Percentiles rank a stretch among this genome's conserved stretches.
Evolutionary conservation across 1,139 yeast genomes (phyloP).

Genomic region (Nadsonia starkeyi-henricii): DNA sequence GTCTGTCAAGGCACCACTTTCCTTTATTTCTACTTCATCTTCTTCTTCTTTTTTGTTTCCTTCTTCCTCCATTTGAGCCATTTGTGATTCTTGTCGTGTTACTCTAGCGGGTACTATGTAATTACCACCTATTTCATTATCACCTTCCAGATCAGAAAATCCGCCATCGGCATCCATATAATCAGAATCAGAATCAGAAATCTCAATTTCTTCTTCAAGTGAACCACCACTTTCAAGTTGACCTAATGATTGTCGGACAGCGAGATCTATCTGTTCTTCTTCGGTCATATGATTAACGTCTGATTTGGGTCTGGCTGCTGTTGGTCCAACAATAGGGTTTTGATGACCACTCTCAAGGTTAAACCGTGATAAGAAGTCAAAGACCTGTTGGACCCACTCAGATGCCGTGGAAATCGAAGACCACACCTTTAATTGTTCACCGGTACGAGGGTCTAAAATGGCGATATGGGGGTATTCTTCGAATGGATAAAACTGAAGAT

Average conservation of each 20-base stretch:
- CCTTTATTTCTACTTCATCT: conserved; percentile 2
- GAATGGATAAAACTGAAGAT: conserved; percentile 56
- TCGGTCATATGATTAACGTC: conserved; percentile 39
- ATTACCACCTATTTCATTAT: neutral
- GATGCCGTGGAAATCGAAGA: conserved; percentile 45
- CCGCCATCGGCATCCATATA: conserved; percentile 8
- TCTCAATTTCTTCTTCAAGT: conserved; percentile 12
- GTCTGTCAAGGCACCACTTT: conserved; percentile 11
- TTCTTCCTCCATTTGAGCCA: conserved; percentile 2
- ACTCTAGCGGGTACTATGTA: neutral
- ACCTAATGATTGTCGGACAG: conserved; percentile 53
- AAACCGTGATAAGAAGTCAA: conserved; percentile 38
- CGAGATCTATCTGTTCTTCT: conserved; percentile 73
- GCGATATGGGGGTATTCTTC: conserved; percentile 78
- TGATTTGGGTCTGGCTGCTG: conserved; percentile 16
- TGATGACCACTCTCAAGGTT: conserved; percentile 50
- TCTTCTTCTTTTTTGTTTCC: conserved; percentile 6
- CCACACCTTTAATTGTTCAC: conserved; percentile 76
- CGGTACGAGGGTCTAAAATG: conserved; percentile 87
- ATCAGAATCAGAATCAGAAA: conserved; percentile 14
- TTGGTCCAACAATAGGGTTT: conserved; percentile 40
- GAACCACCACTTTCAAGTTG: conserved; percentile 18
- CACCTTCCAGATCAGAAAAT: conserved; percentile 3
- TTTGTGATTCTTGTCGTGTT: neutral
- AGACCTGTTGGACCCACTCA: conserved; percentile 38